Conservation (phyloP, 257 asterid genomes). For the Solanum bulbocastanum region DNA sequence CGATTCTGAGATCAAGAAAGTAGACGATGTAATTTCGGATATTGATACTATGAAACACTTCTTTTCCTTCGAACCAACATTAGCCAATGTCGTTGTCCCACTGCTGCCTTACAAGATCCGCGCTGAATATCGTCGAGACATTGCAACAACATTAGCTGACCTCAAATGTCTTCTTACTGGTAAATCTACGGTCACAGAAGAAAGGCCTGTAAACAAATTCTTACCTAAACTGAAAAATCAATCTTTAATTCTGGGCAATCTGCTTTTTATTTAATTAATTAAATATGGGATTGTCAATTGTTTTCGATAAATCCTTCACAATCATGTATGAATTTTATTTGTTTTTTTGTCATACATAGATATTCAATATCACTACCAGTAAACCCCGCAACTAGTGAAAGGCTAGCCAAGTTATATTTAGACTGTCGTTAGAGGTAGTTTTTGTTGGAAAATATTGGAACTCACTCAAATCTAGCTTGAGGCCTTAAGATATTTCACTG, state of each 20-base stretch:
- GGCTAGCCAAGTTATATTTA: not conserved
- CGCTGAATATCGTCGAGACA: not conserved
- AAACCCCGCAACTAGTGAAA: not conserved
- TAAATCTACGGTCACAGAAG: too few species aligned
- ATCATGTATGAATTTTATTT: not conserved
- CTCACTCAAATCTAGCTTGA: too few species aligned
- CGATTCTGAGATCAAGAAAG: not conserved
- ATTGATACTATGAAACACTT: not conserved
- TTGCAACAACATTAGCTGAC: not conserved
- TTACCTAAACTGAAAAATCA: not conserved
- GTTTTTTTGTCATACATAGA: not conserved
- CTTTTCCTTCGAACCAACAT: not conserved
- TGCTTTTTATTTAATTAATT: too few species aligned
- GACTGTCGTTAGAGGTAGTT: too few species aligned
- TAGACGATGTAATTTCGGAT: too few species aligned
- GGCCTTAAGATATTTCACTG: too few species aligned
- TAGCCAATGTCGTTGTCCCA: not conserved
- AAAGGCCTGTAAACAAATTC: not conserved
- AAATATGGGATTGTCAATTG: not conserved
- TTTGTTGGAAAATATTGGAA: too few species aligned
- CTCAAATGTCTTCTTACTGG: not conserved
- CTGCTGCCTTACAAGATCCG: not conserved
- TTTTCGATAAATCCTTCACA: too few species aligned
- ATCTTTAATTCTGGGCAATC: too few species aligned
- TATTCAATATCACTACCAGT: not conserved